These are phyloP conservation scores for Trichocladium uniseriatum DNA, from an alignment of 495 filamentous ascomycete species.

Conservation along the genomic window DNA sequence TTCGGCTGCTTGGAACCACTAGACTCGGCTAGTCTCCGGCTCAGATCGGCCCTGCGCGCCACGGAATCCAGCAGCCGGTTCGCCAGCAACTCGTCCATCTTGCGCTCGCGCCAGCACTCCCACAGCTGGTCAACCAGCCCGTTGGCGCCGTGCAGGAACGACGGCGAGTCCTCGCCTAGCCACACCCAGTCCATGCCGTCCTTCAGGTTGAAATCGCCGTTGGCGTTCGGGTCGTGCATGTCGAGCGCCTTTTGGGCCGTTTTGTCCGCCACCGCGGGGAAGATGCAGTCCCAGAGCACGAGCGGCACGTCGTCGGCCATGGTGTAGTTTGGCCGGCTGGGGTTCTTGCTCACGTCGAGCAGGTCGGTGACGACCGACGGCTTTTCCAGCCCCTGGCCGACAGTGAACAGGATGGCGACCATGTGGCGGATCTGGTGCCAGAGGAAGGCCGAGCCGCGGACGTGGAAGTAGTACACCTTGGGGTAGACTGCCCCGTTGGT, in stretches of 20 bases:
- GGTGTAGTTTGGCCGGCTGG: constrained; percentile 68
- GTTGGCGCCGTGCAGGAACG: constrained; percentile 45
- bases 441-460: constrained; percentile 87
- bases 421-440: constrained; percentile 98
- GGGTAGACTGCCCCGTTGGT: constrained; percentile 26
- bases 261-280: constrained; percentile 43
- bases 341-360: constrained; percentile 59
- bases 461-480: constrained; percentile 74
- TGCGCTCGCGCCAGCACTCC: constrained; percentile 69
- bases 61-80: constrained; percentile 56
- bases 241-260: constrained; percentile 6
- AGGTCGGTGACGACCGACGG: constrained; percentile 62
- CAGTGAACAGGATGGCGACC: constrained; percentile 73
- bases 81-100: constrained; percentile 81
- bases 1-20: constrained; percentile 16
- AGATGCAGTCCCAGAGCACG: constrained; percentile 92
- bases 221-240: constrained; percentile 32
- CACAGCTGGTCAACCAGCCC: constrained; percentile 69
- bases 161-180: constrained; percentile 48
- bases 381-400: constrained; percentile 82
- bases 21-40: constrained; percentile 3
- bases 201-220: constrained; percentile 15
- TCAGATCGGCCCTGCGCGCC: constrained; percentile 40
- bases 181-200: constrained; percentile 77
- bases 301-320: constrained; percentile 86